A percentile compares a stretch with the other conserved stretches of the same genome.
Evolutionary conservation across 2,329 filamentous ascomycete species (phyloP).

Genomic region (Stagonosporopsis vannaccii): DNA sequence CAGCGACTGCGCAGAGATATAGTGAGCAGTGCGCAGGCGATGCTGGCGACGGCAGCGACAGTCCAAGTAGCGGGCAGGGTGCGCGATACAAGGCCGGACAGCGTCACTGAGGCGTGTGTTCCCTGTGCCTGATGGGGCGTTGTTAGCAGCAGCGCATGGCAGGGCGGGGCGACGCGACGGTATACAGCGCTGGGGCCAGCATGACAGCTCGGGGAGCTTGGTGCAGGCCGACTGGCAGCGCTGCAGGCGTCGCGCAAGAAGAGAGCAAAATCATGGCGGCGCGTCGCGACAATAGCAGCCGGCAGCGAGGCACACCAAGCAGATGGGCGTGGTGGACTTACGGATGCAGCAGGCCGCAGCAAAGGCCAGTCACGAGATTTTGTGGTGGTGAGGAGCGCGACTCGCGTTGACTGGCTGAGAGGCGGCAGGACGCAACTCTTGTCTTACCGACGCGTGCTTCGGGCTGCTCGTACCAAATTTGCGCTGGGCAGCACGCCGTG

Average conservation of each 20-base stretch:
- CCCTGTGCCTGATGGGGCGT: conserved; percentile 27
- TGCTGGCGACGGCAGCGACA: conserved; percentile 24
- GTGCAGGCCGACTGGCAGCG: conserved; percentile 8
- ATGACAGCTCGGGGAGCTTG: conserved; percentile 5
- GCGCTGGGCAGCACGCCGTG: conserved; percentile 24
- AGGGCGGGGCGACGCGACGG: conserved; percentile 19
- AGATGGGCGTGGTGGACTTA: conserved; percentile 37
- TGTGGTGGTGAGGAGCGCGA: conserved; percentile 35
- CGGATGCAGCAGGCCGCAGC: conserved; percentile 45
- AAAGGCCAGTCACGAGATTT: conserved; percentile 46
- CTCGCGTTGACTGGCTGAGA: conserved; percentile 35
- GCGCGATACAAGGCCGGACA: conserved; percentile 32
- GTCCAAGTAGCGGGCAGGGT: conserved; percentile 28
- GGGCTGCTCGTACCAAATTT: conserved; percentile 14
- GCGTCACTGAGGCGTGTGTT: conserved; percentile 33
- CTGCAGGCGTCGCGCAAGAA: conserved; percentile 12
- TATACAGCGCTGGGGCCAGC: conserved; percentile 14
- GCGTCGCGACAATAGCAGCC: conserved; percentile 14
- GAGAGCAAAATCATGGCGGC: conserved; percentile 8
- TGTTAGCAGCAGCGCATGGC: conserved; percentile 34
- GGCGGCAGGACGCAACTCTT: conserved; percentile 22
- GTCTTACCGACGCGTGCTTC: conserved; percentile 29
- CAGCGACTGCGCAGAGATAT: conserved; percentile 31
- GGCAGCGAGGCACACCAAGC: conserved; percentile 18
- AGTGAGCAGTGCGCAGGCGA: conserved; percentile 42